These are phyloP conservation scores for Domatiomyces globalis DNA, from an alignment of 2,329 filamentous ascomycete genomes.

Conservation along the genomic window DNA sequence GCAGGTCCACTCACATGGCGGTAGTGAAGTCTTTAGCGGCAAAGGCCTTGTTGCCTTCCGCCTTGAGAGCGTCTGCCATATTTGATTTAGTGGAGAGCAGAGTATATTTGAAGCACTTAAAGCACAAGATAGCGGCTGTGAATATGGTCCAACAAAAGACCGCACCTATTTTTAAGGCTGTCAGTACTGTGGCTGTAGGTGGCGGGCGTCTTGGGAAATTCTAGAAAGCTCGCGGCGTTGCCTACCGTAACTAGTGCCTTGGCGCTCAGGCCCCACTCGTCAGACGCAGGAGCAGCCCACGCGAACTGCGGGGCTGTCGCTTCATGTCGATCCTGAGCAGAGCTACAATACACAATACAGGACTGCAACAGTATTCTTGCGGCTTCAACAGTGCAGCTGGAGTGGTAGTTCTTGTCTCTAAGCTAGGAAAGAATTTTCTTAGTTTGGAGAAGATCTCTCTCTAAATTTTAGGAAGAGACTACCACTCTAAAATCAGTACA, in stretches of 20 bases:
- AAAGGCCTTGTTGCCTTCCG: slow-evolving; percentile 97
- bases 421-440: no score
- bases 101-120: neutral
- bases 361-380: no score
- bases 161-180: neutral
- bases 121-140: neutral
- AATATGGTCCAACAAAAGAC: neutral
- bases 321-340: no score
- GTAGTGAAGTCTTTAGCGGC: slow-evolving; percentile 92
- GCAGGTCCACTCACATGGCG: slow-evolving; percentile 88
- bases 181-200: neutral
- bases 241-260: neutral
- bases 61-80: slow-evolving; percentile 76
- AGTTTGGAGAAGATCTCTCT: no score
- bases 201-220: neutral
- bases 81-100: slow-evolving; percentile 11
- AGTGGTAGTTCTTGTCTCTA: no score
- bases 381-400: no score
- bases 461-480: no score
- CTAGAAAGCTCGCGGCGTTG: neutral
- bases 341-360: no score
- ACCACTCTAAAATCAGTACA: no score
- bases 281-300: neutral
- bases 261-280: neutral
- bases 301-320: no score